A percentile compares a stretch with the other conserved stretches of the same genome.
phyloP scores from a whole-genome alignment of 23 red algal species.

The Gracilaria domingensis region DNA sequence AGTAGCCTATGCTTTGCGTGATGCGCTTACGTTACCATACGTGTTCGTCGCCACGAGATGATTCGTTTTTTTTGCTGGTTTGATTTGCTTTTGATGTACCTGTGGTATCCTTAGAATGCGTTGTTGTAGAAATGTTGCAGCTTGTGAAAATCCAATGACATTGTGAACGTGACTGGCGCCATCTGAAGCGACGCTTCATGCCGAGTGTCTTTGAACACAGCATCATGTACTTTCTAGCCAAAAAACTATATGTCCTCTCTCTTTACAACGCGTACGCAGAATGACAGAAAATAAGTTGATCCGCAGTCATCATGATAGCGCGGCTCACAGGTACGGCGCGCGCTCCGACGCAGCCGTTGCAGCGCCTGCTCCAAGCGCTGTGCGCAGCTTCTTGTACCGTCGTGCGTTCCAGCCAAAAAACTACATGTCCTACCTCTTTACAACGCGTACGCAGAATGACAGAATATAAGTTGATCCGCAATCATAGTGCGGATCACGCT shows the following conservation, averaged over 20 bases:
- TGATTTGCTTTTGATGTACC: too few species aligned
- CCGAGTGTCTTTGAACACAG: too few species aligned
- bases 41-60: neutral
- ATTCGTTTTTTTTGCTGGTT: neutral
- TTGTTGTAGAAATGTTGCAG: too few species aligned
- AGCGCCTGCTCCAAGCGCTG: conserved; percentile 10
- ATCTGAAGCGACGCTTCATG: too few species aligned
- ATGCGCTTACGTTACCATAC: neutral
- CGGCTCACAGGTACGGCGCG: conserved; percentile 30
- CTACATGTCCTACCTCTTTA: neutral
- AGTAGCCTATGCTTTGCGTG: neutral
- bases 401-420: too few species aligned
- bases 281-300: neutral
- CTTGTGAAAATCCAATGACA: too few species aligned
- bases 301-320: neutral
- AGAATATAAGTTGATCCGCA: neutral
- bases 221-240: too few species aligned
- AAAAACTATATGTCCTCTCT: too few species aligned
- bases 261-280: conserved; percentile 28
- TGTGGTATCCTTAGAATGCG: too few species aligned
- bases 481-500: conserved; percentile 23
- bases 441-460: conserved; percentile 16
- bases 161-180: too few species aligned
- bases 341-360: conserved; percentile 10
- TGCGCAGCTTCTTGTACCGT: too few species aligned